These are phyloP conservation scores for Hydnomerulius pinastri DNA, from an alignment of 768 basidiomycete species.

Conservation along the genomic window DNA sequence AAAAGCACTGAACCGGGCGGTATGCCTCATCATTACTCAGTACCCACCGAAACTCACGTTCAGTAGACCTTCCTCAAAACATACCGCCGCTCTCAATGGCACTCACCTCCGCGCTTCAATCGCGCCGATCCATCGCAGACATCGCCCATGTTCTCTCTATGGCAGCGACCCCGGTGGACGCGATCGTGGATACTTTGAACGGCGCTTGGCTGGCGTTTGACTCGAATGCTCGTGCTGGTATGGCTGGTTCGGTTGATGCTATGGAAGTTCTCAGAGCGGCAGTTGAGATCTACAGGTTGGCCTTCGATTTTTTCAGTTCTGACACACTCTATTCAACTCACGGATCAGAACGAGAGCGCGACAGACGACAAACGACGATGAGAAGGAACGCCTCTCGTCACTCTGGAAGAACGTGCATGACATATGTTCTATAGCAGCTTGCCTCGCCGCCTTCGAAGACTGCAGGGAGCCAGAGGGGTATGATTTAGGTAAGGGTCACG, in stretches of 20 bases:
- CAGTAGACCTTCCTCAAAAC: conserved; percentile 28
- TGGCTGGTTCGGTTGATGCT: conserved; percentile 40
- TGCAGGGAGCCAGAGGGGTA: conserved; percentile 62
- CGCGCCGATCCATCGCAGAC: conserved; percentile 57
- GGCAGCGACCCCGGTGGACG: conserved; percentile 40
- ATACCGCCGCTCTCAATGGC: conserved; percentile 21
- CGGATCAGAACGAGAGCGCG: conserved; percentile 35
- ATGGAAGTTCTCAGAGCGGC: conserved; percentile 53
- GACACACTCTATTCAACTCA: conserved; percentile 5
- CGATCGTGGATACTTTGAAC: conserved; percentile 49
- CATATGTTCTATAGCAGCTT: conserved; percentile 62
- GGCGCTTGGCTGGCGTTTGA: conserved; percentile 51
- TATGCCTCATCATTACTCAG: conserved; percentile 5
- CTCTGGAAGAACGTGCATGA: conserved; percentile 69
- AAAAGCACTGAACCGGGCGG: conserved; percentile 16
- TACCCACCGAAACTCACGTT: conserved; percentile 17
- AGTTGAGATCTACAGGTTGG: conserved; percentile 39
- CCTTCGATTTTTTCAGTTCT: not conserved
- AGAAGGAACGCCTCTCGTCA: conserved; percentile 42
- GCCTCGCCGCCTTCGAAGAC: conserved; percentile 64
- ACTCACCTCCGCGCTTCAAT: conserved; percentile 46
- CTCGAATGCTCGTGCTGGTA: conserved; percentile 37
- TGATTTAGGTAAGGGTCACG: conserved; percentile 55
- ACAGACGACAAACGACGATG: conserved; percentile 29
- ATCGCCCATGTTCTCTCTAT: conserved; percentile 56